Base-by-base conservation (phyloP, 257 asterid genomes). In the Salvia miltiorrhiza region DNA sequence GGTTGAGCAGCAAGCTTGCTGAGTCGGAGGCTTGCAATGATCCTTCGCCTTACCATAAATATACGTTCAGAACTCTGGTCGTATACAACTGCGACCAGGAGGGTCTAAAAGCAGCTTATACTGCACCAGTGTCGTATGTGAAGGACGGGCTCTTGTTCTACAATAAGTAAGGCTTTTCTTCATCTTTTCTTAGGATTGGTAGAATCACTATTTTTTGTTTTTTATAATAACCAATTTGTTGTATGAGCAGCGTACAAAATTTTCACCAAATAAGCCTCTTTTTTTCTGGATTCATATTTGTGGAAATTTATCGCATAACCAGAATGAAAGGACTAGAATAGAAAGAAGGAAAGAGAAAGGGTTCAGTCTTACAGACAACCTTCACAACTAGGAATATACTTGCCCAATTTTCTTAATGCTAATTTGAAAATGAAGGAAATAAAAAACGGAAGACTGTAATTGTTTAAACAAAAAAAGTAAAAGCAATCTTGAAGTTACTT, bases 131-230 rank as follows among this genome's bases (percentile, higher is more conserved):
- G 28, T 87, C 90, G 9, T 94, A 82, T 75, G 88, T 70, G 78
- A 94, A 94, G 80, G 99, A 94, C 73, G 99, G 97, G 7, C 77
- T 94, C 44, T 76, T 91, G 78, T 94, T 94, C 76, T 86, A 79
- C 77, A 94, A 94, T 78, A 94, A 89, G 99, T 94, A 61, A 78
- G 90, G 11, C n/a, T 55, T 65, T 45, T 54, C 19, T 28, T 55
- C 19, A n/a, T 39, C 1, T 35, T 60, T 35, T 5, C 12, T 17
- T 9, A 11, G 2, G 5, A 60, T 6, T 59, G 48, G 47, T 30
- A 60, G 9, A 5, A 7, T 35, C 9, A 7, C 2, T 5, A 35
- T 35, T 35, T 35, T 11, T 32, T 4, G 58, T 52, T 21, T 24
- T 24, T n/a, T 28, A 16, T 47, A 47, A 9, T 64, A 45, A 28